phyloP scores from a whole-genome alignment of 163 green algal species.

The Prototheca stagnorum region DNA sequence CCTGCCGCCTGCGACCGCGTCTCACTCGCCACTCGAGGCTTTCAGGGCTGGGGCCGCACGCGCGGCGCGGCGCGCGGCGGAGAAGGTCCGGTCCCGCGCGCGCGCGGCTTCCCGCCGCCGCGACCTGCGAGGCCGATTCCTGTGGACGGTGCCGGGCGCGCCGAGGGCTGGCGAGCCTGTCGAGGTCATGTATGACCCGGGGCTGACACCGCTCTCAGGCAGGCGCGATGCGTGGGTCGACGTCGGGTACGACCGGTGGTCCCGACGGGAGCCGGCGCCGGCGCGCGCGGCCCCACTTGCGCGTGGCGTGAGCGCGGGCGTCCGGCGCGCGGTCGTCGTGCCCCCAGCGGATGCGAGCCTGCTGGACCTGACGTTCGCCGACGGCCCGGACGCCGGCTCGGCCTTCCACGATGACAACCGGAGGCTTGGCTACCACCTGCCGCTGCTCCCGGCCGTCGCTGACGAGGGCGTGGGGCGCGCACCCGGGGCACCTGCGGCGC shows the following conservation, averaged over 20 bases:
- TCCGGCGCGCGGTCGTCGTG: conserved; percentile 22
- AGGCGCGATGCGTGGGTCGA: conserved; percentile 35
- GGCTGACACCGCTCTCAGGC: conserved; percentile 47
- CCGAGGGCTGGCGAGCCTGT: conserved; percentile 43
- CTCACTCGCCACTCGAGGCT: too few species aligned
- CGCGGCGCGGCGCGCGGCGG: conserved; percentile 9
- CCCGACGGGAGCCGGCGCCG: too few species aligned
- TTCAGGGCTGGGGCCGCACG: too few species aligned
- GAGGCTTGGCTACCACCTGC: conserved; percentile 88
- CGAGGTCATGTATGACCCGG: conserved; percentile 78
- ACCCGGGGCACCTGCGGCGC: too few species aligned
- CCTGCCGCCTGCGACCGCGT: too few species aligned
- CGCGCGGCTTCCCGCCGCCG: conserved; percentile 20
- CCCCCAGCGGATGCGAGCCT: conserved; percentile 72
- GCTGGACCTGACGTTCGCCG: conserved; percentile 94
- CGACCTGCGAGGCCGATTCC: too few species aligned
- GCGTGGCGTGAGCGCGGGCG: conserved; percentile 18
- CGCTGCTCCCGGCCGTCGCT: too few species aligned
- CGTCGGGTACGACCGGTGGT: conserved; percentile 65
- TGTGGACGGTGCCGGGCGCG: conserved; percentile 71
- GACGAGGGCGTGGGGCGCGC: too few species aligned
- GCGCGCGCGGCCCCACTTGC: conserved; percentile 31
- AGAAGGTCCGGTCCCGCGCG: conserved; percentile 10
- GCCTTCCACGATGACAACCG: conserved; percentile 79
- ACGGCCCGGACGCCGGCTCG: conserved; percentile 24